These are phyloP conservation scores for Linnemannia schmuckeri DNA, from an alignment of 192 early-diverging fungal genomes.

Conservation along the genomic window DNA sequence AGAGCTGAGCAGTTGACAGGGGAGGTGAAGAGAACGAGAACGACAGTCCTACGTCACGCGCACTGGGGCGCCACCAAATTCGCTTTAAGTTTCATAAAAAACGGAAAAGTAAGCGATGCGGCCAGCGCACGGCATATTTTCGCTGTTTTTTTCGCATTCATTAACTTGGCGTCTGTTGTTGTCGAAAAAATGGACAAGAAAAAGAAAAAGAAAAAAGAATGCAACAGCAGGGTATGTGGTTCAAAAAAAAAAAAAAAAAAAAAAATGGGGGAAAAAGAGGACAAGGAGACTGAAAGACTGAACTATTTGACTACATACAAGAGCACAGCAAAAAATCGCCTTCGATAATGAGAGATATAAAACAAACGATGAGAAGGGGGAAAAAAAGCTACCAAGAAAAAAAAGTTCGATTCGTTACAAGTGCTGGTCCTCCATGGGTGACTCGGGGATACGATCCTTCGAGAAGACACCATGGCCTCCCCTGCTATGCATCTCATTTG, in stretches of 20 bases:
- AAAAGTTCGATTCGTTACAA: background rate
- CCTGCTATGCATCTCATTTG: conserved; percentile 17
- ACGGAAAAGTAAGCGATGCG: background rate
- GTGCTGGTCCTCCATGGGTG: conserved; percentile 40
- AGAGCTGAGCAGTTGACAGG: background rate
- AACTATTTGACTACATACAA: background rate
- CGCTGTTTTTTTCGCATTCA: background rate
- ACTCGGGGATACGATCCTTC: conserved; percentile 47
- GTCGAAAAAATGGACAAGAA: background rate
- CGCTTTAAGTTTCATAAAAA: background rate
- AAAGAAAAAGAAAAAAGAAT: background rate
- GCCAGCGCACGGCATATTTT: conserved; percentile 1
- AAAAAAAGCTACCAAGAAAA: background rate
- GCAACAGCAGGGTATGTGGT: background rate
- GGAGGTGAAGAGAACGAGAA: too few species aligned
- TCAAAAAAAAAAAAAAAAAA: background rate
- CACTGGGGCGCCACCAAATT: too few species aligned
- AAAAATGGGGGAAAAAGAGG: background rate
- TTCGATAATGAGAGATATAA: background rate
- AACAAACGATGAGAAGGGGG: background rate
- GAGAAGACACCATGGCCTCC: conserved; percentile 7
- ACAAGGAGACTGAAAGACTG: background rate
- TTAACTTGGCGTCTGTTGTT: background rate
- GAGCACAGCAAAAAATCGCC: background rate
- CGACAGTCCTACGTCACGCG: too few species aligned